A percentile compares a stretch with the other conserved stretches of the same genome.
Conservation (phyloP, 169 alveolate species). For the Fabrea salina region DNA sequence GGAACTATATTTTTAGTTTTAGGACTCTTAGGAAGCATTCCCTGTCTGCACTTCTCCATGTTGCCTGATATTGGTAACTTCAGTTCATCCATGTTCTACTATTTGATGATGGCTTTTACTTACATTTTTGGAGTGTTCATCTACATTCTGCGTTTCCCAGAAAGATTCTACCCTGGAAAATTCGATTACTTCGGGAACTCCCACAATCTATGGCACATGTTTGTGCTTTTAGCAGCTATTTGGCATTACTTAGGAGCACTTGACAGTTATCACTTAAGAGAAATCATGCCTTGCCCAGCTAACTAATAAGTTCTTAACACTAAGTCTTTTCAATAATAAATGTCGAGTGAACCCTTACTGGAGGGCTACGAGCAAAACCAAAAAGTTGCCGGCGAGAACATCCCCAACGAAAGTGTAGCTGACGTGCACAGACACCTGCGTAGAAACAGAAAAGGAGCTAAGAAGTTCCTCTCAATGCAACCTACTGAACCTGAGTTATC, state of each 20-base stretch:
- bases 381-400: background rate
- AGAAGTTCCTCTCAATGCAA: background rate
- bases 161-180: constrained; percentile 64
- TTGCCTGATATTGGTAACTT: constrained; percentile 20
- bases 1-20: constrained; percentile 58
- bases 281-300: background rate
- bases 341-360: background rate
- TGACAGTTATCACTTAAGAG: background rate
- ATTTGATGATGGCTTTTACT: constrained; percentile 18
- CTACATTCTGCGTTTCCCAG: constrained; percentile 67
- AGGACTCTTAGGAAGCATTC: constrained; percentile 49
- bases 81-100: background rate
- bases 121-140: constrained; percentile 64
- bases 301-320: background rate
- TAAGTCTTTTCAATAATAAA: background rate
- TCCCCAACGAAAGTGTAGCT: background rate
- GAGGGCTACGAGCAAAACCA: too few species aligned
- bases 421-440: background rate
- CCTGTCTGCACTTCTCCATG: constrained; percentile 45
- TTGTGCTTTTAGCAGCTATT: constrained; percentile 22
- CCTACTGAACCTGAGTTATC: background rate
- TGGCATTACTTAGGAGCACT: constrained; percentile 17
- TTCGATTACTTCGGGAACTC: constrained; percentile 53
- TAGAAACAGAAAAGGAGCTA: background rate
- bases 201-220: constrained; percentile 32